These are phyloP conservation scores for Pseudonectria buxi DNA, from an alignment of 2,329 filamentous ascomycete species.

Conservation along the genomic window DNA sequence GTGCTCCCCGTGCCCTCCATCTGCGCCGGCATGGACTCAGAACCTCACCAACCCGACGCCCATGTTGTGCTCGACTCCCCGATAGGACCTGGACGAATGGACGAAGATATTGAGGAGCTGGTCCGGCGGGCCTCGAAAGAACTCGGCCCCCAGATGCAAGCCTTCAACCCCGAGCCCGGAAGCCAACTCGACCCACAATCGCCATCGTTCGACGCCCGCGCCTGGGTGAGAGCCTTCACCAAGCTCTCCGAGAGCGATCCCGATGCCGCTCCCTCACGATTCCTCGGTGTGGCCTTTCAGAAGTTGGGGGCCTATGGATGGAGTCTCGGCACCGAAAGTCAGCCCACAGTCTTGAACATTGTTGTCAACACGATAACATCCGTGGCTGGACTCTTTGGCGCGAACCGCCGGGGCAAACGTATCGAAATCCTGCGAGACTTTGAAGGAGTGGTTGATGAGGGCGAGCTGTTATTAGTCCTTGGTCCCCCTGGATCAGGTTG, in stretches of 20 bases:
- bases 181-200: neutral
- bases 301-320: neutral
- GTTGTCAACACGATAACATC: no score
- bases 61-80: no score
- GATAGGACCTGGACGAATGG: no score
- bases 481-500: slow-evolving; percentile 48
- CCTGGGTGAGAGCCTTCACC: neutral
- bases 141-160: neutral
- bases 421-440: slow-evolving; percentile 11
- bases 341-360: neutral
- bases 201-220: neutral
- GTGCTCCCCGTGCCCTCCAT: no score
- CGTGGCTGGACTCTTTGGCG: no score
- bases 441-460: slow-evolving; percentile 9
- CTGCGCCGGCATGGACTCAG: no score
- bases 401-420: neutral
- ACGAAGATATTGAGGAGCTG: neutral
- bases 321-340: neutral
- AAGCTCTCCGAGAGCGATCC: neutral
- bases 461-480: slow-evolving; percentile 23
- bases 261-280: neutral
- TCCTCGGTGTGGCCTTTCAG: neutral
- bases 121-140: neutral
- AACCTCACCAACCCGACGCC: no score
- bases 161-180: neutral